A percentile compares a stretch with the other conserved stretches of the same genome.
Evolutionary conservation across 75 land plant species (phyloP).

Genomic region (Cryptomeria japonica): DNA sequence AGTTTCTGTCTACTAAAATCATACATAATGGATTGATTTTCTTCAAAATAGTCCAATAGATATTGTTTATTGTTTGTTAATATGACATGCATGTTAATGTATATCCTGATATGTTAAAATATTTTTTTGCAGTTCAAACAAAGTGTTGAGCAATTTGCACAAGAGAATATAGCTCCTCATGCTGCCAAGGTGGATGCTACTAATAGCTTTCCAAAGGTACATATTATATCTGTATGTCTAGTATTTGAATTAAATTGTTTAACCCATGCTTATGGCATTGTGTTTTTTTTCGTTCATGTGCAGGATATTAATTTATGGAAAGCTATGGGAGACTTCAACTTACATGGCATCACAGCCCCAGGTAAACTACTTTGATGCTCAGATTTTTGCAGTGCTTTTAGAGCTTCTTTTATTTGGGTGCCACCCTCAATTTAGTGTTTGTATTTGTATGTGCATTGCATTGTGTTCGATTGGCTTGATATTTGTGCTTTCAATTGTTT

Average conservation of each 20-base stretch:
- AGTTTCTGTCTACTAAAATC: not conserved
- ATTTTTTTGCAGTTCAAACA: conserved; percentile 77
- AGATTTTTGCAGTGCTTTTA: not conserved
- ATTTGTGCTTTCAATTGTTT: not conserved
- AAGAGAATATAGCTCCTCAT: conserved; percentile 93
- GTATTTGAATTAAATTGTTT: conserved; percentile 5
- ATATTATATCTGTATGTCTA: not conserved
- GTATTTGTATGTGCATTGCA: not conserved
- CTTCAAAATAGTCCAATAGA: not conserved
- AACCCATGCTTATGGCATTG: not conserved
- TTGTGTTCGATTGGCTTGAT: not conserved
- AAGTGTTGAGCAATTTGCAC: conserved; percentile 91
- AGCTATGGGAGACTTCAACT: conserved; percentile 97
- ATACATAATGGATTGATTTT: not conserved
- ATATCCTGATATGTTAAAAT: not conserved
- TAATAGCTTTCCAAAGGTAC: conserved; percentile 89
- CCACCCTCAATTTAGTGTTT: not conserved
- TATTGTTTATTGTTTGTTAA: not conserved
- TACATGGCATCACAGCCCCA: conserved; percentile 97
- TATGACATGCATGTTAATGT: not conserved
- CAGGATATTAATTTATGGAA: conserved; percentile 98
- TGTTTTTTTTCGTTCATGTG: conserved; percentile 2
- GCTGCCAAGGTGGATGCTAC: conserved; percentile 82
- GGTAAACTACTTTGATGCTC: conserved; percentile 45
- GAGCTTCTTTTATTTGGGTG: not conserved